Conservation (phyloP, 345 rosid genomes). For the Eucalyptus polybractea region DNA sequence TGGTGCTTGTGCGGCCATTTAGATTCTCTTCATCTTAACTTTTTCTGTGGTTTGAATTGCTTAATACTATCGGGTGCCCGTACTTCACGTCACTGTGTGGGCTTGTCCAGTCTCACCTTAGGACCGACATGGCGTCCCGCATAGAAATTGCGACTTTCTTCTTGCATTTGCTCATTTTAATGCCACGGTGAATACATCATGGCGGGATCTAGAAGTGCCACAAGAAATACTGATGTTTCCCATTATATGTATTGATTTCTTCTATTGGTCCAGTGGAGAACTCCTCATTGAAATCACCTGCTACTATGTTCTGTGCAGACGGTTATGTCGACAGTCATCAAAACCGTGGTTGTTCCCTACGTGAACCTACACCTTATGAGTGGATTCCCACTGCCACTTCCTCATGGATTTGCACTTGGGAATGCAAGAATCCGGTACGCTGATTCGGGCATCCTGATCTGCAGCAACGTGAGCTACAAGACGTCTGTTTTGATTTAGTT, state of each 20-base stretch:
- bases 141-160: not conserved
- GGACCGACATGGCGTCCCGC: not conserved
- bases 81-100: not conserved
- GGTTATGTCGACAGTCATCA: conserved; percentile 17
- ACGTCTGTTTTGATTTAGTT: not conserved
- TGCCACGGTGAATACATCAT: not conserved
- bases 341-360: conserved; percentile 36
- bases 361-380: conserved; percentile 34
- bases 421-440: conserved; percentile 26
- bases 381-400: conserved; percentile 53
- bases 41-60: not conserved
- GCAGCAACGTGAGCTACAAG: conserved; percentile 20
- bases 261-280: not conserved
- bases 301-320: conserved; percentile 16
- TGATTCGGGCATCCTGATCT: conserved; percentile 18
- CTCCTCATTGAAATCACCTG: not conserved
- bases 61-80: not conserved
- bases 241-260: not conserved
- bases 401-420: conserved; percentile 22
- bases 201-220: not conserved
- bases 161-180: not conserved
- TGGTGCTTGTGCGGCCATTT: not conserved
- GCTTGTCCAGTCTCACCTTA: not conserved
- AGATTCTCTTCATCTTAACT: not conserved
- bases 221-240: not conserved